Evolutionary conservation across 208 protist genomes (phyloP), one percentile per base, ranked within the genome.

Genomic region (Acanthamoeba castellanii): DNA sequence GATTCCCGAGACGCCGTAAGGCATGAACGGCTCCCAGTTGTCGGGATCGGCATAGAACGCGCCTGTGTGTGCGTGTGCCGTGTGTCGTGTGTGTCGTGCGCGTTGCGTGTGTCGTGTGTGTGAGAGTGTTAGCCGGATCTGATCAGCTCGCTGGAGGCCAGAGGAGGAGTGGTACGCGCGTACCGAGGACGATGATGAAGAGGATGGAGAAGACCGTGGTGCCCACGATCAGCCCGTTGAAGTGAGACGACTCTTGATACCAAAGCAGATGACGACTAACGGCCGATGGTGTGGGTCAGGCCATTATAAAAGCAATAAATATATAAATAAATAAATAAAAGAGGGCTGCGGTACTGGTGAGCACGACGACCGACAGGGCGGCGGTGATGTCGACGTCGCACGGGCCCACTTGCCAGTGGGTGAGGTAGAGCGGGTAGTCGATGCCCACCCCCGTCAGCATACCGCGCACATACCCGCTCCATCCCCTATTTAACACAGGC

Each of bases 1-100:
- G 94, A 97, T 87, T 30, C 95, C 96, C 59, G 74, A 92, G 27
- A 90, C 30, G 76, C 96, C 96, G 72, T 92, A 96, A 25, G 96
- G 96, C 9, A 97, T 47, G 94, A 96, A 97, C 27, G 96, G 96
- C 16, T 91, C 95, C 47, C 95, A 88, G 92, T 96, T 97, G n/a
- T 61, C 94, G 37, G 59, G 30, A 92, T 92, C 87, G 27, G 64
- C 50, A 34, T 78, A 95, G 32, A 66, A 76, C 3, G 96, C 95
- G 2, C 90, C 66, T 72, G 16, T 5, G 25, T 47, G 45, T 3
- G 37, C 3, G 37, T 42, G 37, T 42, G 2, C 1, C 3, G 37
- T 42, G 37, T 47, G 45, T 2, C 45, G 45, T 47, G 2, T 47
- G 45, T 47, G 7, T 47, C 45, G 45, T 47, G 45, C 4, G 45